Base-by-base conservation (phyloP, 345 rosid species). In the Moringa oleifera region DNA sequence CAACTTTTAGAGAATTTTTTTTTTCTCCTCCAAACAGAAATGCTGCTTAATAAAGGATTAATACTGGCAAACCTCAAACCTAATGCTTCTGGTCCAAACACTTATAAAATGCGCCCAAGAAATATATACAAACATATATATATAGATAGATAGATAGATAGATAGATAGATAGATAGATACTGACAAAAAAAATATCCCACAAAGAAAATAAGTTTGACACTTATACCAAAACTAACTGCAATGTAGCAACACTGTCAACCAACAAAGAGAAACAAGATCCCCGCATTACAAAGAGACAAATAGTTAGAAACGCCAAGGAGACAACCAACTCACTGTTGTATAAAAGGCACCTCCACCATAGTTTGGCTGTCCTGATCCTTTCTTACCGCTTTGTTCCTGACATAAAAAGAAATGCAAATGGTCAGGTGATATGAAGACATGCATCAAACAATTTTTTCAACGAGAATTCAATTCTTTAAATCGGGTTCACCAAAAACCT, bases 341-440 rank as follows among this genome's bases (percentile, higher is more conserved):
- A 59, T 77, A 82, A 75, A 82, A 81, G 64, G 86, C 83, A 23
- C 86, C 83, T 60, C 90, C 85, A 25, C 83, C 76, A 66, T 77
- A 84, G 68, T 74, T 80, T 57, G 85, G 52, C 20, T 77, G 77
- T 62, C 75, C 80, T 33, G 78, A 50, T 62, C 75, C 76, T 73
- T 71, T 82, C 58, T 80, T 65, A 37, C 60, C 69, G 21, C 62
- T 61, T 57, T 80, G 78, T 31, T 75, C 84, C 89, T 84, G 66
- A 61, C 60, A 69, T 33, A 57, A 60, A 51, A 55, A 57, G n/a
- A 65, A 71, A 60, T 20, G n/a, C 20, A 59, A 57, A 63, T 28
- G 69, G 19, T 20, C 33, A 53, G 63, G 25, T 31, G 31, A 25
- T 52, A 54, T 55, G 20, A 20, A 66, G 62, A 20, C 25, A 53